Percentiles rank a stretch among this genome's conserved stretches.
Conservation (phyloP, 176 grass and related monocot genomes). For the Zea luxurians region DNA sequence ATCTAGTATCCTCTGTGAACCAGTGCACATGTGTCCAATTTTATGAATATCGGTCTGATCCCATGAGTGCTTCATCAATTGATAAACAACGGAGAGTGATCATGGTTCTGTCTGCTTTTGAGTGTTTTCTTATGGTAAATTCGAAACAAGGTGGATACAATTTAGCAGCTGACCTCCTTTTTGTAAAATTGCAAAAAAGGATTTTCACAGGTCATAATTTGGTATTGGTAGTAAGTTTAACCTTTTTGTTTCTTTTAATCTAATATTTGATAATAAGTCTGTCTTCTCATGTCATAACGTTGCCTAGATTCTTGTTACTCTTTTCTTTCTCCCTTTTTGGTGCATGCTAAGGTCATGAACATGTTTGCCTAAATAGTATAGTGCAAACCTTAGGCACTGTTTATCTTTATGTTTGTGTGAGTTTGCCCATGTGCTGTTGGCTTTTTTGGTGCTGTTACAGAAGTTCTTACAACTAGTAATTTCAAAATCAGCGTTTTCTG, state of each 20-base stretch:
- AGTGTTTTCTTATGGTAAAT: slow-evolving; percentile 9
- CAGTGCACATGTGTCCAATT: background rate
- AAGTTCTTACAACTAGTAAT: slow-evolving; percentile 8
- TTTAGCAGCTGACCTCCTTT: background rate
- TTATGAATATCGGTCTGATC: background rate
- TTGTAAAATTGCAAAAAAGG: background rate
- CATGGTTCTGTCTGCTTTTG: too few relatives aligned
- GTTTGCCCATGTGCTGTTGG: background rate
- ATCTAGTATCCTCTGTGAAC: background rate
- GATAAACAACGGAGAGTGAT: background rate
- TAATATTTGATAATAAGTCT: background rate
- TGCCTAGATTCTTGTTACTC: background rate
- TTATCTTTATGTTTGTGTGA: slow-evolving; percentile 6
- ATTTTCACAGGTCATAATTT: background rate
- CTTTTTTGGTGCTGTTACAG: slow-evolving; percentile 9
- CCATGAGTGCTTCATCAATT: background rate
- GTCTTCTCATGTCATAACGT: background rate
- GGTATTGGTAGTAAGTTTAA: background rate
- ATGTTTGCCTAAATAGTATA: background rate
- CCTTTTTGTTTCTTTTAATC: background rate
- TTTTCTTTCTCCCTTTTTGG: background rate
- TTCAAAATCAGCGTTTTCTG: slow-evolving; percentile 18
- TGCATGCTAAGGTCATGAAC: background rate
- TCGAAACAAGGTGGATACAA: background rate
- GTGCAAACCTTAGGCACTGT: background rate